Evolutionary conservation across 257 asterid species (phyloP).

Genomic region (Plantago ovata): DNA sequence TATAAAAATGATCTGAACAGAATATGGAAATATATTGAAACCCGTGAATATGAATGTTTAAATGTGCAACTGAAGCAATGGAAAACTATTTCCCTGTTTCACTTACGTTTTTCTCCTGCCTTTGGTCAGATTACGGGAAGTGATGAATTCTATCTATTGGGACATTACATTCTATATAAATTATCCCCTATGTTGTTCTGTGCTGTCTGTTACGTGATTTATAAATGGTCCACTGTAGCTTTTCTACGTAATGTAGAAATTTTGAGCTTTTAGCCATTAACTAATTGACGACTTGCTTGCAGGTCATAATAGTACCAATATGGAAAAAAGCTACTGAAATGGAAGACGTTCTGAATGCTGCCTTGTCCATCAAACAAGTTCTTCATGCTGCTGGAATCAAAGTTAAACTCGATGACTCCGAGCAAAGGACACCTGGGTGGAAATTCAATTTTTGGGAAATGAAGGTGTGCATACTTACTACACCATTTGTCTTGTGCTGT

Average conservation of each 20-base stretch:
- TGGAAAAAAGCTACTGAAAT: constrained; percentile 83
- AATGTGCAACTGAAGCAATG: constrained; percentile 1
- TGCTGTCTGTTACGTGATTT: constrained; percentile 6
- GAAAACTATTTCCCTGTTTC: constrained; percentile 2
- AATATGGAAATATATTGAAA: constrained; percentile 6
- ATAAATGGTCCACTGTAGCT: constrained; percentile 4
- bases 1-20: constrained; percentile 4
- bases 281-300: constrained; percentile 24
- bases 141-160: constrained; percentile 4
- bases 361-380: constrained; percentile 62
- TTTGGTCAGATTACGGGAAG: constrained; percentile 4
- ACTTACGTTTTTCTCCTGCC: neutral
- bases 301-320: constrained; percentile 91
- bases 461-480: constrained; percentile 69
- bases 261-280: constrained; percentile 11
- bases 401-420: constrained; percentile 84
- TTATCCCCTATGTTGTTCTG: constrained; percentile 13
- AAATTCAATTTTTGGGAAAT: constrained; percentile 96
- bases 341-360: constrained; percentile 63
- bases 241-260: neutral
- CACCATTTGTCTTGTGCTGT: neutral
- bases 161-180: neutral
- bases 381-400: constrained; percentile 74
- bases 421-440: constrained; percentile 99
- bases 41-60: constrained; percentile 9